Evolutionary conservation across 148 eudicot species (phyloP).

Genomic region (Pouteria glomerata): DNA sequence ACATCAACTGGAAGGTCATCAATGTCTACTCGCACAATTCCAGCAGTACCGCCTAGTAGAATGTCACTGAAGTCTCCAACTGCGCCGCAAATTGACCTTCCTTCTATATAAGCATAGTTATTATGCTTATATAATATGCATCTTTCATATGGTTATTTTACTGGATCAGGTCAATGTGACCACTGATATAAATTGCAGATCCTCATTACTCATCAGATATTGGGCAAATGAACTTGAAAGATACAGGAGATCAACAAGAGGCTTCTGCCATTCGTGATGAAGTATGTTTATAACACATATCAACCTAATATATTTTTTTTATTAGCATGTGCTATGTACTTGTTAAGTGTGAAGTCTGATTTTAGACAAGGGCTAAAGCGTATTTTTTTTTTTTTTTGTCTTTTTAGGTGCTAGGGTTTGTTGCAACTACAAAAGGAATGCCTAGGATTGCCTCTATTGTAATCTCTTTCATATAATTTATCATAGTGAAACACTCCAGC

Average conservation of each 20-base stretch:
- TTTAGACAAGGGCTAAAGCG: no score
- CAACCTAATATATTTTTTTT: background rate
- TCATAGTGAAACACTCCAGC: no score
- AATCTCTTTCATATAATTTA: no score
- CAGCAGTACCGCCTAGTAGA: conserved; percentile 28
- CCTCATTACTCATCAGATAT: conserved; percentile 33
- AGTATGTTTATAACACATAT: conserved; percentile 31
- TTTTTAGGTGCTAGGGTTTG: no score
- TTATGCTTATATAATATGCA: background rate
- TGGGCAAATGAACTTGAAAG: conserved; percentile 38
- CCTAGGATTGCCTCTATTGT: no score
- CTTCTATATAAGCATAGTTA: background rate
- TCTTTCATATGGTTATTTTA: background rate
- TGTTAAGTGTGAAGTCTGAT: background rate
- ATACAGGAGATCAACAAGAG: conserved; percentile 49
- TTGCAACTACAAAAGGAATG: no score
- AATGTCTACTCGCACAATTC: conserved; percentile 29
- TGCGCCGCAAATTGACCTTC: conserved; percentile 75
- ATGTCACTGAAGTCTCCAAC: conserved; percentile 46
- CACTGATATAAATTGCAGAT: conserved; percentile 40
- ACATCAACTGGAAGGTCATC: conserved; percentile 50
- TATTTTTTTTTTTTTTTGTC: no score
- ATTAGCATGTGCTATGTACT: background rate
- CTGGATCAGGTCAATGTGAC: background rate
- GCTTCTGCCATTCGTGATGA: conserved; percentile 82